Conservation (phyloP, 73 alveolate species). For the Strombidium stylifer region DNA sequence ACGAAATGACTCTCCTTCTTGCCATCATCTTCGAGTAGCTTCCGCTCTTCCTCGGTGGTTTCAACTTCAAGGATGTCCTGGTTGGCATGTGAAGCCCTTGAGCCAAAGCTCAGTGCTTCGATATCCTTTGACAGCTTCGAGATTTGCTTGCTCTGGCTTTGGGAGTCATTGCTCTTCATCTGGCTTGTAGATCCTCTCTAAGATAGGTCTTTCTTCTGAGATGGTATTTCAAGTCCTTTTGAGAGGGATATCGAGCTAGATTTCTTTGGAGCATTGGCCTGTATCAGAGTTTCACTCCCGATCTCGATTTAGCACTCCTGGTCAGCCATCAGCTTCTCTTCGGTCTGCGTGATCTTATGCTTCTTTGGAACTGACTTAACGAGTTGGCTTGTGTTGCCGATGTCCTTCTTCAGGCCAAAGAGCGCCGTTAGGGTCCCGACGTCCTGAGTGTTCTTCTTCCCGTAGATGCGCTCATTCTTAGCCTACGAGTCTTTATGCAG, state of each 20-base stretch:
- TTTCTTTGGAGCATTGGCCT: too few relatives aligned
- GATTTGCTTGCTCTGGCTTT: neutral
- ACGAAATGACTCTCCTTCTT: too few relatives aligned
- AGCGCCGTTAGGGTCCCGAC: conserved; percentile 7
- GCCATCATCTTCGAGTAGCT: too few relatives aligned
- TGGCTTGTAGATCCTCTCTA: too few relatives aligned
- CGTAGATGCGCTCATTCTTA: conserved; percentile 27
- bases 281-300: too few relatives aligned
- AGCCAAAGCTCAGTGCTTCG: too few relatives aligned
- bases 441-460: conserved; percentile 23
- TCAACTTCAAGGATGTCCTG: too few relatives aligned
- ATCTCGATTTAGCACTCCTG: neutral
- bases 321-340: neutral
- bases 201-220: neutral
- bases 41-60: too few relatives aligned
- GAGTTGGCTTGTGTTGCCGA: conserved; percentile 8
- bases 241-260: too few relatives aligned
- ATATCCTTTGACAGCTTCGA: too few relatives aligned
- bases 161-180: neutral
- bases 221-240: neutral
- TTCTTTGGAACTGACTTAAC: neutral
- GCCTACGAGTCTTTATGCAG: conserved; percentile 10
- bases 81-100: too few relatives aligned
- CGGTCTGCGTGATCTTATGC: neutral
- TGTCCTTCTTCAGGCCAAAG: conserved; percentile 28